A percentile compares a stretch with the other conserved stretches of the same genome.
Evolutionary conservation across 2,329 filamentous ascomycete genomes (phyloP).

Genomic region (Pyricularia grisea): DNA sequence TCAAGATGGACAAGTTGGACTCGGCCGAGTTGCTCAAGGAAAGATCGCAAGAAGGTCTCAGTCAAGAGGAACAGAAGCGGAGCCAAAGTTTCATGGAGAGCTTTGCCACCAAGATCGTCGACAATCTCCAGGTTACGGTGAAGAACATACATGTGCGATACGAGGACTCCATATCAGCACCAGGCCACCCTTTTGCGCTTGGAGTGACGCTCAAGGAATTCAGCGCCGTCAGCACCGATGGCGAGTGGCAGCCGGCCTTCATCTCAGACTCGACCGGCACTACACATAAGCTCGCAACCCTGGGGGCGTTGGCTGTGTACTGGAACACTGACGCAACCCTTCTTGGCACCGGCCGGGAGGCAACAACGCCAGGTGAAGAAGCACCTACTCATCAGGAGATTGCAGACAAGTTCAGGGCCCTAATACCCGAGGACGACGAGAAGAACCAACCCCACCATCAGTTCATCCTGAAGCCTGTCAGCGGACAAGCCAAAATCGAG

Average conservation of each 20-base stretch:
- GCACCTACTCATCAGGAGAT: slow-evolving; percentile 65
- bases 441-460: slow-evolving; percentile 52
- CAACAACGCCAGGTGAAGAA: slow-evolving; percentile 48
- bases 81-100: slow-evolving; percentile 97
- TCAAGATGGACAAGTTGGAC: slow-evolving; percentile 98
- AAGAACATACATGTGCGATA: slow-evolving; percentile 99
- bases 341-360: slow-evolving; percentile 72
- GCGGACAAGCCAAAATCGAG: slow-evolving; percentile 86
- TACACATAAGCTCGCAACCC: slow-evolving; percentile 87
- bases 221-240: slow-evolving; percentile 92
- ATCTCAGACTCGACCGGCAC: slow-evolving; percentile 76
- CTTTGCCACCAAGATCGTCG: slow-evolving; percentile 89
- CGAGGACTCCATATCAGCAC: slow-evolving; percentile 92
- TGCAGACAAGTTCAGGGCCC: slow-evolving; percentile 63
- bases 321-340: slow-evolving; percentile 94
- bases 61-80: slow-evolving; percentile 90
- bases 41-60: slow-evolving; percentile 84
- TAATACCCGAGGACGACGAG: slow-evolving; percentile 64
- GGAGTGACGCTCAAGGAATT: slow-evolving; percentile 92
- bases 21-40: slow-evolving; percentile 93
- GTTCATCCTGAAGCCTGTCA: slow-evolving; percentile 93
- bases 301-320: slow-evolving; percentile 86
- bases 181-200: slow-evolving; percentile 88
- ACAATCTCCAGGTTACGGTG: slow-evolving; percentile 94
- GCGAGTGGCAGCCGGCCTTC: slow-evolving; percentile 90